Evolutionary conservation across 257 asterid genomes (phyloP), one percentile per base, ranked within the genome.

Genomic region (Penstemon eatonii): DNA sequence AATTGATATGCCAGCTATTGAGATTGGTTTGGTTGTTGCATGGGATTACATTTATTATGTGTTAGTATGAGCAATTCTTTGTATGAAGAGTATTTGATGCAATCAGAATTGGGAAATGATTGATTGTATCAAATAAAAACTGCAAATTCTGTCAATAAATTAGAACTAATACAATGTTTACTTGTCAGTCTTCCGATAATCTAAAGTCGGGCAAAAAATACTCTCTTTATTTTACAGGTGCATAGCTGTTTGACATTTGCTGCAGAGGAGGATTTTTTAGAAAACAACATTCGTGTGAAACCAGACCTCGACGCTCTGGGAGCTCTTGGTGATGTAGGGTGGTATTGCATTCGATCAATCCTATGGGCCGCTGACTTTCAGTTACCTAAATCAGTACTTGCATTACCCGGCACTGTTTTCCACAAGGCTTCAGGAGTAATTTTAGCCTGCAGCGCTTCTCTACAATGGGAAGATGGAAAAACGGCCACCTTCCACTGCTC

Each of bases 401-500:
- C 96, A 0, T 13, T 79, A 44, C 82, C 64, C 0, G 87, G 81
- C 36, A 82, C 89, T 0, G 85, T 76, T 11, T 70, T 62, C 11
- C 85, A 85, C 72, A 79, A 70, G 10, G n/a, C n/a, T n/a, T 64
- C 86, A 2, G 97, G 96, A 4, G 86, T 87, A 58, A 83, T 91
- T 40, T 50, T 85, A 39, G 79, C 90, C 0, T 91, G 95, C 54
- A 76, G 88, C 3, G 95, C 95, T 42, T 85, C 88, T 50, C 74
- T 91, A 53, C 78, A 70, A 4, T 91, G 87, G 87, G 87, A 79
- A 54, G 92, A 86, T 1, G 85, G 86, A 12, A 85, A 75, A 65
- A 73, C 66, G 0, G 97, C 95, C 43, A 83, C 91, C n/a, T 86
- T 91, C 76, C 81, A 89, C 15, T 89, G 96, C 63, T 89, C 96